phyloP scores from a whole-genome alignment of 202 grass and related monocot species.

The Setaria italica region DNA sequence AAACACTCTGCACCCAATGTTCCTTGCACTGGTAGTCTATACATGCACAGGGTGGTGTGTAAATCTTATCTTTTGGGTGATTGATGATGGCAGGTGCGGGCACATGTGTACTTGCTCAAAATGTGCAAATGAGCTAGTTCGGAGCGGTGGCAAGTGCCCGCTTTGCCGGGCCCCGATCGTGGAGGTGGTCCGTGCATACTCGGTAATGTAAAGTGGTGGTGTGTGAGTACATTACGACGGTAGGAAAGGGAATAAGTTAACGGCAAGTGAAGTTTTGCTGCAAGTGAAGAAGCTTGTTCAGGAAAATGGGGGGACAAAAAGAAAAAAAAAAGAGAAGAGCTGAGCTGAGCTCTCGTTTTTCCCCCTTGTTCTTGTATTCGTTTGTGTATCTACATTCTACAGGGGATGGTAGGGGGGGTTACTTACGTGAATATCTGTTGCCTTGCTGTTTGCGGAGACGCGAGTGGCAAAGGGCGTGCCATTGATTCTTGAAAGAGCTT shows the following conservation, averaged over 20 bases:
- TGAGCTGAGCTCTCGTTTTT: slow-evolving; percentile 14
- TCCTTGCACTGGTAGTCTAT: not conserved
- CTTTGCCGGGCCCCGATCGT: slow-evolving; percentile 90
- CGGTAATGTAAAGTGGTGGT: slow-evolving; percentile 58
- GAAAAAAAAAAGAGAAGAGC: not conserved
- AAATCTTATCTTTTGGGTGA: not conserved
- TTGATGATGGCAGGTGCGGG: slow-evolving; percentile 73
- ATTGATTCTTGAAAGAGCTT: slow-evolving; percentile 68
- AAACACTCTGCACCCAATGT: not conserved
- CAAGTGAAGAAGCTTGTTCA: slow-evolving; percentile 29
- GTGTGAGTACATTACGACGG: slow-evolving; percentile 38
- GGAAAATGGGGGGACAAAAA: not conserved
- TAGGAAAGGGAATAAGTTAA: slow-evolving; percentile 45
- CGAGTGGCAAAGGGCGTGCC: slow-evolving; percentile 44
- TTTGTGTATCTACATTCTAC: slow-evolving; percentile 42
- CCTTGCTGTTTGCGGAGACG: slow-evolving; percentile 49
- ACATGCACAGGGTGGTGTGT: not conserved
- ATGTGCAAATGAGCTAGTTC: slow-evolving; percentile 93
- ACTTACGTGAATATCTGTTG: slow-evolving; percentile 50
- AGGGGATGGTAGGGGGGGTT: not conserved
- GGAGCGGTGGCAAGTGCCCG: slow-evolving; percentile 87
- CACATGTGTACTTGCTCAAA: slow-evolving; percentile 99
- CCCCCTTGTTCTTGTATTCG: slow-evolving; percentile 26
- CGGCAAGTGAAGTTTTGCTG: slow-evolving; percentile 57
- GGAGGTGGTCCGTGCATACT: slow-evolving; percentile 94